Evolutionary conservation across 2,329 filamentous ascomycete species (phyloP), one percentile per base, ranked within the genome.

Genomic region (Botrytis elliptica): DNA sequence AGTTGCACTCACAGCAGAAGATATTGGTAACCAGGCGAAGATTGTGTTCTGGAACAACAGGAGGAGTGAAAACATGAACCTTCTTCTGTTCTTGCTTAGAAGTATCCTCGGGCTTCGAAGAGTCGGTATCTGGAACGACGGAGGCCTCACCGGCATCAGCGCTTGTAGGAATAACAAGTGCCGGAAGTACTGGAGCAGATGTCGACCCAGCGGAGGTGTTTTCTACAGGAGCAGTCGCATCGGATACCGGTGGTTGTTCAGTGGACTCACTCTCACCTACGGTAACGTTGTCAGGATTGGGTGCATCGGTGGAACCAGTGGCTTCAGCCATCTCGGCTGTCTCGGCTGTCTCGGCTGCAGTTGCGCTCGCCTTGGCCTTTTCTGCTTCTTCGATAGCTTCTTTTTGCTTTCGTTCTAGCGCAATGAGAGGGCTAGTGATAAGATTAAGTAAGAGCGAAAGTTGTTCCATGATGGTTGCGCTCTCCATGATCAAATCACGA

Each of bases 11-110:
- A 76, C 95, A 95, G 62, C 97, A 94, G 77, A 99, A 93, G 73
- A 99, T 97, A 81, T 96, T 96, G 78, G 98, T 93, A n/a, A 99
- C 94, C 73, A 98, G 86, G 74, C 93, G 93, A 73, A 99, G 88
- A 81, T 98, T 98, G 80, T 94, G 89, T 44, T 95, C 90, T 8
- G 96, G 95, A 72, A 99, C 91, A 63, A 95, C 87, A 0, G 96
- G 96, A 44, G 95, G 93, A 69, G 92, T 90, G 70, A 97, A 88
- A 83, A 81, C 89, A 81, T 79, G 80, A 76, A 74, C 82, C 74
- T 77, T 81, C 76, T 80, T 82, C 62, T 82, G 79, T 8, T 77
- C 66, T 36, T 80, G 79, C 66, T 80, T 80, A 14, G 52, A 22
- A 59, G 78, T 76, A 38, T 73, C 71, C 3, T 78, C 79, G 68